Conservation (phyloP, 208 protist genomes). For the Strigomonas culicis region DNA sequence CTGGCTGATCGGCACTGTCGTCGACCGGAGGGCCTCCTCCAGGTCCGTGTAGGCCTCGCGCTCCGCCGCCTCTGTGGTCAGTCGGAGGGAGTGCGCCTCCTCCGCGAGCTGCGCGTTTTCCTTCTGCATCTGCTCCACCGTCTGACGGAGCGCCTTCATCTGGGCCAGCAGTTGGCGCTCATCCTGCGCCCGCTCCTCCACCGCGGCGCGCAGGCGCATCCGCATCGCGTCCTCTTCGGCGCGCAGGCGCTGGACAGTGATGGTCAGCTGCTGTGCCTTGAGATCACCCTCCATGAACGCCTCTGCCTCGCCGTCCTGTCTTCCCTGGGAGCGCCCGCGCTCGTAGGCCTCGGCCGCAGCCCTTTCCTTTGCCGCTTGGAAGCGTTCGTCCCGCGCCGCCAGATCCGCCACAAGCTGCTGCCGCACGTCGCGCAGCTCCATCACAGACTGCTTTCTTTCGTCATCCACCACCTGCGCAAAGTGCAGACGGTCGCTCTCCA, state of each 20-base stretch:
- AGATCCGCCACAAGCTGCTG: conserved; percentile 63
- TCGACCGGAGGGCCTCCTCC: background rate
- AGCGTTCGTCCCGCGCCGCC: conserved; percentile 38
- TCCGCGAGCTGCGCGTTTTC: conserved; percentile 18
- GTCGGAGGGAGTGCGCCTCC: conserved; percentile 20
- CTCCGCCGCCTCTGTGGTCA: conserved; percentile 16
- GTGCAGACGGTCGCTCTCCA: conserved; percentile 55
- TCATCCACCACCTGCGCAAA: conserved; percentile 65
- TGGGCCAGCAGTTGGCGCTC: conserved; percentile 24
- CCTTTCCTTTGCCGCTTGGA: conserved; percentile 44
- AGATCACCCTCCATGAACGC: conserved; percentile 41
- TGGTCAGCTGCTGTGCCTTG: conserved; percentile 40
- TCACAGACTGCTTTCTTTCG: conserved; percentile 44
- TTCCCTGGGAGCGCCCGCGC: conserved; percentile 48
- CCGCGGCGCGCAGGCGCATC: conserved; percentile 35
- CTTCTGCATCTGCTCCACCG: conserved; percentile 15
- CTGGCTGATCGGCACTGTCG: background rate
- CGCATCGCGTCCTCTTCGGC: conserved; percentile 52
- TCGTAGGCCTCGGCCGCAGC: conserved; percentile 48
- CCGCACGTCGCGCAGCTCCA: conserved; percentile 57
- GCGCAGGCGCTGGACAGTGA: conserved; percentile 38
- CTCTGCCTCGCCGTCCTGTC: conserved; percentile 49
- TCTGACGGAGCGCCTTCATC: conserved; percentile 28
- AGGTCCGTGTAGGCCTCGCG: conserved; percentile 7
- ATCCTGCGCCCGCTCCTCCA: conserved; percentile 38